phyloP scores from a whole-genome alignment of 345 rosid species.

The Noccaea bulbosa region DNA sequence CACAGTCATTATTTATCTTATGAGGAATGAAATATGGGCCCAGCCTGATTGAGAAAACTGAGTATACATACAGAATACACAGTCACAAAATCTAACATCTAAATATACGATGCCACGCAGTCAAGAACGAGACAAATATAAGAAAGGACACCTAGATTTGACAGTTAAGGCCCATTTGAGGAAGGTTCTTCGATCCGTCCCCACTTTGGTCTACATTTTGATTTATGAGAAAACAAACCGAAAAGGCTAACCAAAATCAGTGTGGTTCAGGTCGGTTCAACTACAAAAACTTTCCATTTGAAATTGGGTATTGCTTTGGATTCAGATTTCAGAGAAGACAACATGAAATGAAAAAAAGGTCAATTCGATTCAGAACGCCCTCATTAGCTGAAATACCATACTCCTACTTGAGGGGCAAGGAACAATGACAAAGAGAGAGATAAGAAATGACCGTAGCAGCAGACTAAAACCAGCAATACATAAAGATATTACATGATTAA shows the following conservation, averaged over 20 bases:
- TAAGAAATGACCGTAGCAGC: background rate
- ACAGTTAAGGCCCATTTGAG: conserved; percentile 36
- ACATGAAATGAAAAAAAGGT: background rate
- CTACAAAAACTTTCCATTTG: background rate
- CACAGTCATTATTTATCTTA: conserved; percentile 1
- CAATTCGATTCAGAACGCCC: background rate
- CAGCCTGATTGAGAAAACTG: conserved; percentile 18
- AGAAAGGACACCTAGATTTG: conserved; percentile 19
- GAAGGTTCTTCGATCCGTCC: conserved; percentile 30
- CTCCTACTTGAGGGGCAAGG: background rate
- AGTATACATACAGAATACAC: background rate
- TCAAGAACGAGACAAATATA: conserved; percentile 15
- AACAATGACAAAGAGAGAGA: background rate
- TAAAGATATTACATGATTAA: background rate
- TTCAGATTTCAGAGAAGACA: background rate
- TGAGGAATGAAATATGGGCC: conserved; percentile 13
- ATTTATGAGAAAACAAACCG: background rate
- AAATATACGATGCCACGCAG: conserved; percentile 1
- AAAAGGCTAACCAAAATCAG: background rate
- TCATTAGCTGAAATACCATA: background rate
- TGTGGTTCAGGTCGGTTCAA: conserved; percentile 10
- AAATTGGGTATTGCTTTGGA: background rate
- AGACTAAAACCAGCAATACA: conserved; percentile 5
- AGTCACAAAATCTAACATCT: conserved; percentile 6
- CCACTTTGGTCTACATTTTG: conserved; percentile 8